Evolutionary conservation across 2,329 filamentous ascomycete genomes (phyloP), one percentile per base, ranked within the genome.

Genomic region (Penicillium sp.): DNA sequence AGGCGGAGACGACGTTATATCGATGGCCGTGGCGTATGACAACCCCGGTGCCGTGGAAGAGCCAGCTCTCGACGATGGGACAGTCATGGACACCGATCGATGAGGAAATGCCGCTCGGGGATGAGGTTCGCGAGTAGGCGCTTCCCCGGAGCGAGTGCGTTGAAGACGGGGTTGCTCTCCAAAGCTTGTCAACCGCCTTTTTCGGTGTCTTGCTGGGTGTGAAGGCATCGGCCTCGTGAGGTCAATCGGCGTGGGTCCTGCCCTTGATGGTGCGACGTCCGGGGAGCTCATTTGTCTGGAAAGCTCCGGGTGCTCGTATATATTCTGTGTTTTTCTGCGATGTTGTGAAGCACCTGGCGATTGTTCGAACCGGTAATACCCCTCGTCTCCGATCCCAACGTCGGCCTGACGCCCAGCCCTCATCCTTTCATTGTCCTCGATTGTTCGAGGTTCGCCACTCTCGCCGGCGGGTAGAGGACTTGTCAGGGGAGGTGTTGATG

Each of bases 171-270:
- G 55, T 46, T 69, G 68, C 46, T 72, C 64, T 16, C 65, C 58
- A 25, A 67, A 54, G 46, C 67, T 69, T n/a, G 70, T 70, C 47
- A 76, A 57, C 54, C 74, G 70, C 54, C 74, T 69, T 61, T 76
- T 76, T 41, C 74, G 68, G 51, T 76, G 73, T 28, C 39, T 40
- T 35, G 46, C 25, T 20, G 46, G 22, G n/a, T 41, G 39, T 3
- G 20, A 25, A n/a, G 39, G 39, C 39, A 41, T 41, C 39, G 39
- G 24, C 20, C 39, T 41, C 6, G 39, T 27, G n/a, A 41, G 24
- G 13, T 44, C 41, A 27, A 44, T 31, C 27, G 38, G 38, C 20
- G 16, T 30, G 22, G 13, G 22, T 4, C 24, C 24, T 27, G 13
- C 5, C 20, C 39, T 41, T 41, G 38, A 25, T 24, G 13, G 5